Percentiles rank a stretch among this genome's conserved stretches.
phyloP scores from a whole-genome alignment of 2,329 filamentous ascomycete species.

The Curvularia eragrostidis region DNA sequence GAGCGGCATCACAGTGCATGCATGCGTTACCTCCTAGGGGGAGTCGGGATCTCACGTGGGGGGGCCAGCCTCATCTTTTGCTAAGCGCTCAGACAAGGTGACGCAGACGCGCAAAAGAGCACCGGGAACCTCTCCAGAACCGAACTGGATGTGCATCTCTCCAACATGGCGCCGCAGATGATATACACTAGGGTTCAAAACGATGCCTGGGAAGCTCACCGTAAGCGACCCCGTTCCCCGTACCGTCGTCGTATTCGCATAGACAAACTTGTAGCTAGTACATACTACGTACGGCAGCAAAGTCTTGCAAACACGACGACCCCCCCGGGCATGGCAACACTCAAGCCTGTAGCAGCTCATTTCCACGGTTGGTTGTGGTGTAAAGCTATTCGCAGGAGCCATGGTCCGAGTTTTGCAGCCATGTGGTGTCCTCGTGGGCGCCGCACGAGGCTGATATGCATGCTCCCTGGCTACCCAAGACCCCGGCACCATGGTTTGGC shows the following conservation, averaged over 20 bases:
- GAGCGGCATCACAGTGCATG: constrained; percentile 6
- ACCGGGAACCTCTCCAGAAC: constrained; percentile 8
- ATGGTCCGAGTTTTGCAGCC: constrained; percentile 7
- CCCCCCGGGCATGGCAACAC: not conserved
- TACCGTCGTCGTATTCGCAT: not conserved
- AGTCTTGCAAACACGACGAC: not conserved
- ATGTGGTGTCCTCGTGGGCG: constrained; percentile 9
- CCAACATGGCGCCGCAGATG: constrained; percentile 11
- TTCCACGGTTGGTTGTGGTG: not conserved
- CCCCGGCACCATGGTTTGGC: constrained; percentile 22
- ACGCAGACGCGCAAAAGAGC: constrained; percentile 7
- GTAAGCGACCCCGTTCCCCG: constrained; percentile 6
- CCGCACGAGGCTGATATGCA: constrained; percentile 27
- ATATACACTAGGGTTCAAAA: constrained; percentile 8
- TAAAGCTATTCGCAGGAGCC: constrained; percentile 2
- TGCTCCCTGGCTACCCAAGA: constrained; percentile 9
- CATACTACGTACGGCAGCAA: not conserved
- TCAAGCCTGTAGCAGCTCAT: not conserved
- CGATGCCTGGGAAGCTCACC: not conserved
- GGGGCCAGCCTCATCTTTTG: constrained; percentile 5
- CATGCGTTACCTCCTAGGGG: not conserved
- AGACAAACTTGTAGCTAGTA: not conserved
- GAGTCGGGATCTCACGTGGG: constrained; percentile 9
- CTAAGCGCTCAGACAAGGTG: constrained; percentile 3
- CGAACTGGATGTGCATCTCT: constrained; percentile 6